These are phyloP conservation scores for Linum tenue DNA, from an alignment of 345 rosid species.

Conservation along the genomic window DNA sequence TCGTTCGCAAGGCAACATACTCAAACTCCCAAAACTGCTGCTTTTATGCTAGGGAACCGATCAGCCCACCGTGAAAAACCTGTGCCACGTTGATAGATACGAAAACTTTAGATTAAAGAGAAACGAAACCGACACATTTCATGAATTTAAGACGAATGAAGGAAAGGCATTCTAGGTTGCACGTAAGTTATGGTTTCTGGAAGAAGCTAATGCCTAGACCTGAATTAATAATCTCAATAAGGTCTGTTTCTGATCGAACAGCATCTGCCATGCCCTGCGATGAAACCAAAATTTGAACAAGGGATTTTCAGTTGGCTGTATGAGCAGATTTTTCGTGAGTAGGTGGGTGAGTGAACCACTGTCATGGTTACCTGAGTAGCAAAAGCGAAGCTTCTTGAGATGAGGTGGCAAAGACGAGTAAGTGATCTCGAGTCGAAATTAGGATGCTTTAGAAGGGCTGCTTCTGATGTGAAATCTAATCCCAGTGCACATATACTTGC, in stretches of 20 bases:
- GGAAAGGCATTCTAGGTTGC: background rate
- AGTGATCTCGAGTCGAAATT: conserved; percentile 31
- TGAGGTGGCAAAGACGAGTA: conserved; percentile 32
- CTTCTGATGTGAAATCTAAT: conserved; percentile 64
- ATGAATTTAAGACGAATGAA: background rate
- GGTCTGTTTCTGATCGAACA: conserved; percentile 39
- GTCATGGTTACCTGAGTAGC: conserved; percentile 33
- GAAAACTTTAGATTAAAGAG: background rate
- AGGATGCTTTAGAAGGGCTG: conserved; percentile 47
- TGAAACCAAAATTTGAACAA: background rate
- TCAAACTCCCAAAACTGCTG: conserved; percentile 19
- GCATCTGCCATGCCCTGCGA: conserved; percentile 33
- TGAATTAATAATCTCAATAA: conserved; percentile 51
- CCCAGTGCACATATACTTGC: conserved; percentile 64
- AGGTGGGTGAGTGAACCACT: background rate
- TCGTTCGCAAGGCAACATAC: no score
- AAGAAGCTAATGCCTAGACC: conserved; percentile 28
- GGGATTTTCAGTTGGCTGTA: background rate
- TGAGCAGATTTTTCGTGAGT: background rate
- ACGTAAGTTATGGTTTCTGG: background rate
- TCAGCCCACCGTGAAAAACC: conserved; percentile 54
- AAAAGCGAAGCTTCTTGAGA: conserved; percentile 50
- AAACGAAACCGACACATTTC: background rate
- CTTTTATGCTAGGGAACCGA: conserved; percentile 43
- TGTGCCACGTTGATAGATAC: conserved; percentile 11